Conservation (phyloP, 148 eudicot genomes). For the Vaccinium macrocarpon region DNA sequence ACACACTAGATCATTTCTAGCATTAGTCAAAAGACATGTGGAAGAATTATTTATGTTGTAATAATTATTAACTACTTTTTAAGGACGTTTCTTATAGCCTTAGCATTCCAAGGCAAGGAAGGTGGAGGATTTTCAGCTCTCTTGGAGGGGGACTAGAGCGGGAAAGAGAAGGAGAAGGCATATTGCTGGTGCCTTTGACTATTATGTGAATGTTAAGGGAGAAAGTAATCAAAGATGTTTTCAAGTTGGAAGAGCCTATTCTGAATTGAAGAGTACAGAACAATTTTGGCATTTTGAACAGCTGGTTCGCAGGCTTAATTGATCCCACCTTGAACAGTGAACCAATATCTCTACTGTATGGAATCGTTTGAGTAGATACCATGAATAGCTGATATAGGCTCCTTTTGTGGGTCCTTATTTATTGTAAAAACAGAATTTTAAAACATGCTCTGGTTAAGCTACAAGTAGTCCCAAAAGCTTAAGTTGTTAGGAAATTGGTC, state of each 20-base stretch:
- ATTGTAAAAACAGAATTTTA: background rate
- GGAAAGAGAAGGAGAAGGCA: background rate
- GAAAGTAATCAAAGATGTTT: background rate
- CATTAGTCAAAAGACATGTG: slow-evolving; percentile 52
- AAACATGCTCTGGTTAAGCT: background rate
- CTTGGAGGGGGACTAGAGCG: slow-evolving; percentile 1
- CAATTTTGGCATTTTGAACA: background rate
- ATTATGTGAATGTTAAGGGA: background rate
- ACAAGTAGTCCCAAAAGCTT: no score
- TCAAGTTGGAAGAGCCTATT: background rate
- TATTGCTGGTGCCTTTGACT: background rate
- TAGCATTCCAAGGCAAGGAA: background rate
- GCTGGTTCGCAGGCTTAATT: background rate
- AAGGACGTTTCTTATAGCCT: background rate
- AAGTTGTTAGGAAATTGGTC: no score
- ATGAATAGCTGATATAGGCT: background rate
- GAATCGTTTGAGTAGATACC: background rate
- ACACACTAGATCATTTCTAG: slow-evolving; percentile 80
- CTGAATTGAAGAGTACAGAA: background rate
- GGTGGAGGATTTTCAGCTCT: background rate
- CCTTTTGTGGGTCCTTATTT: background rate
- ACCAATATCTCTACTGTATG: background rate
- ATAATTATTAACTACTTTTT: background rate
- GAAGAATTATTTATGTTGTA: slow-evolving; percentile 20
- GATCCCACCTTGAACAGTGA: background rate